Conservation (phyloP, 331 rosid genomes). For the Arachis monticola region DNA sequence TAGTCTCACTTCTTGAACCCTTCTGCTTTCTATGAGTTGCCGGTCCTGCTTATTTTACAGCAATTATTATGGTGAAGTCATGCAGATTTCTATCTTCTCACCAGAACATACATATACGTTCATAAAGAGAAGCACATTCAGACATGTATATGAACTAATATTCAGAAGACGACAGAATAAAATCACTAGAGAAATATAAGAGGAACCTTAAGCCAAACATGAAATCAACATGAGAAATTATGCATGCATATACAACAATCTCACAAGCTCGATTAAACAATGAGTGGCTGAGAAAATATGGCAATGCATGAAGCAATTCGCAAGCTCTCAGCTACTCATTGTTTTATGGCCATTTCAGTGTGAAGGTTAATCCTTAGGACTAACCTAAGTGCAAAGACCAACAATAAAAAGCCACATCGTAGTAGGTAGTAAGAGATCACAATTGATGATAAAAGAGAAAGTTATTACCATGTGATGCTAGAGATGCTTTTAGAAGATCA, state of each 20-base stretch:
- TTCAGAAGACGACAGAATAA: not conserved
- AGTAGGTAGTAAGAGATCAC: not conserved
- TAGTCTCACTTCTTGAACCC: conserved; percentile 41
- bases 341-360: not conserved
- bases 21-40: conserved; percentile 41
- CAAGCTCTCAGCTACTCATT: conserved; percentile 29
- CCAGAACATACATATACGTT: conserved; percentile 1
- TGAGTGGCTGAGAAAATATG: not conserved
- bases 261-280: not conserved
- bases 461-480: conserved; percentile 70
- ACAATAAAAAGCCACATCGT: conserved; percentile 22
- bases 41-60: conserved; percentile 55
- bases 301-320: conserved; percentile 5
- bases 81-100: conserved; percentile 16
- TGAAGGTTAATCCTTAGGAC: not conserved
- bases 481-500: conserved; percentile 73
- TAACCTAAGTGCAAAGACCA: conserved; percentile 11
- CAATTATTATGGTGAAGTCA: conserved; percentile 24
- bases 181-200: not conserved
- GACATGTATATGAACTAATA: not conserved
- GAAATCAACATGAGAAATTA: conserved; percentile 18
- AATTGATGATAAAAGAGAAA: conserved; percentile 37
- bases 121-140: conserved; percentile 7
- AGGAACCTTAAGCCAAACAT: not conserved
- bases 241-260: conserved; percentile 15